Evolutionary conservation across 1,284 basidiomycete genomes (phyloP).

Genomic region (Cryptococcus jaspeensis): DNA sequence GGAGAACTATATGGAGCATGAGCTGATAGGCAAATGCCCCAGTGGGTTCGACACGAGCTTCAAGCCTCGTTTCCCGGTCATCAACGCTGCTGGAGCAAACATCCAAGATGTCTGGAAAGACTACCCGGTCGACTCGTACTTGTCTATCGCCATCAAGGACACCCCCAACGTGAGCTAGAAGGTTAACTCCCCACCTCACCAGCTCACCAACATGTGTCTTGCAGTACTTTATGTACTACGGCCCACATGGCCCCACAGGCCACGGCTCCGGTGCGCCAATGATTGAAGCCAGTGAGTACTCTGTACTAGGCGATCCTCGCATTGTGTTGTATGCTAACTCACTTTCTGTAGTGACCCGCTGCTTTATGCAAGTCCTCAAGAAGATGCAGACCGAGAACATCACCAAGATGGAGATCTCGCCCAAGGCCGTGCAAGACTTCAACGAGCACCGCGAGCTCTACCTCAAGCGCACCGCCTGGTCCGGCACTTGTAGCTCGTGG

Average conservation of each 20-base stretch:
- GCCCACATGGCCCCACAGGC: constrained; percentile 30
- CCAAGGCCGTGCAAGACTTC: constrained; percentile 34
- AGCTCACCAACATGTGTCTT: background rate
- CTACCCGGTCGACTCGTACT: constrained; percentile 29
- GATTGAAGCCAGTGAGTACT: constrained; percentile 19
- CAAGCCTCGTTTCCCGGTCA: constrained; percentile 36
- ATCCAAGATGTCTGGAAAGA: constrained; percentile 36
- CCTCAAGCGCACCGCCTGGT: constrained; percentile 31
- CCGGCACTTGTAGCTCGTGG: constrained; percentile 28
- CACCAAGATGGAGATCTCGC: constrained; percentile 28
- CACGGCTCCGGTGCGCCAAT: constrained; percentile 30
- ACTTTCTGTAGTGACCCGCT: constrained; percentile 8
- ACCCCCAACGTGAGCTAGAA: constrained; percentile 32
- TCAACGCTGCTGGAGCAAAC: constrained; percentile 25
- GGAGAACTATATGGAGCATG: background rate
- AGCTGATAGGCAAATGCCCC: background rate
- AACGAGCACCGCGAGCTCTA: constrained; percentile 35
- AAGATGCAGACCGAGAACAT: constrained; percentile 31
- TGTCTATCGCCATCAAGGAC: constrained; percentile 35
- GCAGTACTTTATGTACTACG: constrained; percentile 27
- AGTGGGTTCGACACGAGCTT: constrained; percentile 40
- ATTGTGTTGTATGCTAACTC: no score
- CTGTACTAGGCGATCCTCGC: background rate
- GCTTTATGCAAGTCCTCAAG: constrained; percentile 19
- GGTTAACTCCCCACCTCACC: background rate